Percentiles rank a stretch among this genome's conserved stretches.
Evolutionary conservation across 306 rosid genomes (phyloP).

Genomic region (Begonia peltatifolia): DNA sequence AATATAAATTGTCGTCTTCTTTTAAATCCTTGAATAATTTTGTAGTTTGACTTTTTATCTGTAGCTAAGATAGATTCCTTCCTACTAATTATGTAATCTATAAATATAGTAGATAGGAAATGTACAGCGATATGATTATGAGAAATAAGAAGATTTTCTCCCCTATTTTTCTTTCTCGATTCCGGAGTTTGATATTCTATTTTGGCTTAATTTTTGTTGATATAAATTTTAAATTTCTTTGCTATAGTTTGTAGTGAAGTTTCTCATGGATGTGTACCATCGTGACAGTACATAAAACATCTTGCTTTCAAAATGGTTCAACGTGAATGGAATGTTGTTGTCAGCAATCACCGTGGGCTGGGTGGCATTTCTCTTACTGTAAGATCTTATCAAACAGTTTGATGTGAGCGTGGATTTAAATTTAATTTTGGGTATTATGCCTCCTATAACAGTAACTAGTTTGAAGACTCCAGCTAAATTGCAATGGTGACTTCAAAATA

Average conservation of each 20-base stretch:
- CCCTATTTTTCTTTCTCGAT: background rate
- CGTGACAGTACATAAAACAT: slow-evolving; percentile 63
- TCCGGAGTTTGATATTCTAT: background rate
- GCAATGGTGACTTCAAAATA: no score
- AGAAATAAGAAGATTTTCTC: background rate
- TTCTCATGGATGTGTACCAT: background rate
- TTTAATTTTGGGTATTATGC: no score
- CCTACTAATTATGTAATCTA: no score
- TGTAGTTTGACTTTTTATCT: no score
- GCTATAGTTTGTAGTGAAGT: background rate
- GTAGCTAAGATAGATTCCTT: no score
- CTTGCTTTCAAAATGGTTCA: slow-evolving; percentile 55
- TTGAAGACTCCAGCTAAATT: no score
- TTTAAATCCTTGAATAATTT: no score
- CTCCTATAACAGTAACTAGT: no score
- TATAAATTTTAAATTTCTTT: slow-evolving; percentile 12
- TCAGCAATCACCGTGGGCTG: slow-evolving; percentile 71
- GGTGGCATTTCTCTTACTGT: slow-evolving; percentile 90
- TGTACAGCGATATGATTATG: no score
- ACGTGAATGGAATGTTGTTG: slow-evolving; percentile 59
- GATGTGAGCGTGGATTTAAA: no score
- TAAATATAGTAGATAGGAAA: no score
- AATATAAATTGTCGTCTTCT: no score
- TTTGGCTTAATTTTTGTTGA: background rate
- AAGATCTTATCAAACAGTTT: slow-evolving; percentile 11